Evolutionary conservation across 148 eudicot genomes (phyloP), one percentile per base, ranked within the genome.

Genomic region (Chenopodium berlandieri): DNA sequence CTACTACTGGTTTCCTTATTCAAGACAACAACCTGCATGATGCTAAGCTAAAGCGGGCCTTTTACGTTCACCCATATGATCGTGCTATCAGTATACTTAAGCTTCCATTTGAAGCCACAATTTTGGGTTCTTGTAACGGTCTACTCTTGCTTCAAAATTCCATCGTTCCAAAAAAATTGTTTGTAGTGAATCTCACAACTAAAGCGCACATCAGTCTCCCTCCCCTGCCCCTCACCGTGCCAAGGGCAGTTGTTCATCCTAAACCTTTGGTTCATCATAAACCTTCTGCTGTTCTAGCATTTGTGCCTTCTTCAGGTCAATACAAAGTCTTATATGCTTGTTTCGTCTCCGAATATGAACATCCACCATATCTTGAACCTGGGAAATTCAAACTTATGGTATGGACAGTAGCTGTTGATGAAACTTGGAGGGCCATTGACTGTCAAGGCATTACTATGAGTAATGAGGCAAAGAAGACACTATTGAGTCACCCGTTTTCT

Each of bases 191-290:
- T 10, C 56, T 52, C 5, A 14, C 2, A 52, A 52, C 56, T 52
- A 52, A 52, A 52, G 56, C 56, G 14, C 9, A 52, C 56, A 52
- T 52, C 67, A 63, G 67, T n/a, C 67, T 63, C 27, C 67, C 67
- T 63, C 67, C 67, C 67, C 67, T 63, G 67, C n/a, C 67, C 67
- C 67, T 63, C 67, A 63, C 30, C 67, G 9, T 63, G 67, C 67
- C 67, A 63, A 63, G n/a, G 67, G 27, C n/a, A n/a, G 25, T 23
- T 23, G 25, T 23, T 23, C 25, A 23, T 23, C 25, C 25, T 23
- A 23, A 23, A 23, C 25, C 25, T 23, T 23, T 63, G 4, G 8
- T 63, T 63, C 5, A 4, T n/a, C 67, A 0, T 63, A 63, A 9
- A 63, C 67, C 67, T 63, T 5, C 67, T 63, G 67, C 67, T 63